Evolutionary conservation across 805 yeast species (phyloP).

Genomic region (Wickerhamomyces canadensis): DNA sequence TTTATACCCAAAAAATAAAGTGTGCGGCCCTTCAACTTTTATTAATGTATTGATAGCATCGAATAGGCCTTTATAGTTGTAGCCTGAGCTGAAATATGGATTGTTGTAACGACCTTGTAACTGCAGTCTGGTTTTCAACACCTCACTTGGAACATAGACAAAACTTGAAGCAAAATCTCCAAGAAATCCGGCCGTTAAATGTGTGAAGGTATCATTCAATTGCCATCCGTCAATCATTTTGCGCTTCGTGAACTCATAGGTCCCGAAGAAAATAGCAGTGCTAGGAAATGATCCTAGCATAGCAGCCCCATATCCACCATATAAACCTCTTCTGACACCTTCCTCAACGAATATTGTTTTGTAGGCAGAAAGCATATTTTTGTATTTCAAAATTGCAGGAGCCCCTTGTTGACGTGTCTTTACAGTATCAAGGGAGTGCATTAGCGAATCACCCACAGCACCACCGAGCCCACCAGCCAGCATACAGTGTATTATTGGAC

Average conservation of each 20-base stretch:
- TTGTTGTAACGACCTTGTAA: slow-evolving; percentile 86
- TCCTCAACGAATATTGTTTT: slow-evolving; percentile 73
- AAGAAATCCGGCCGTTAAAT: slow-evolving; percentile 80
- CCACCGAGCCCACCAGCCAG: slow-evolving; percentile 96
- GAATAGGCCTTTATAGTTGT: slow-evolving; percentile 71
- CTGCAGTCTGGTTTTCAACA: slow-evolving; percentile 86
- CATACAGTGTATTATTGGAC: slow-evolving; percentile 54
- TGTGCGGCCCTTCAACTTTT: slow-evolving; percentile 62
- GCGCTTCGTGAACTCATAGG: slow-evolving; percentile 81
- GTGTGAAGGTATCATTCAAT: slow-evolving; percentile 73
- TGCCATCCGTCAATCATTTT: slow-evolving; percentile 55
- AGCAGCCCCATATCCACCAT: slow-evolving; percentile 92
- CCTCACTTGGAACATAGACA: slow-evolving; percentile 93
- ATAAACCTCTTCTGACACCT: slow-evolving; percentile 78
- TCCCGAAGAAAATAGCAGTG: slow-evolving; percentile 88
- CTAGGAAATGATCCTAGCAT: slow-evolving; percentile 90
- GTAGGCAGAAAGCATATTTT: slow-evolving; percentile 72
- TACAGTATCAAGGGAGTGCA: slow-evolving; percentile 96
- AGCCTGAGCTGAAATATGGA: slow-evolving; percentile 72
- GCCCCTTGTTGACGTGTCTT: slow-evolving; percentile 98
- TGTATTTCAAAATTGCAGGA: slow-evolving; percentile 58
- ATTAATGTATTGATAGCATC: slow-evolving; percentile 68
- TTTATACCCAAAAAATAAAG: slow-evolving; percentile 86
- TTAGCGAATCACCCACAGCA: slow-evolving; percentile 80
- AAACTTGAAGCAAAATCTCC: slow-evolving; percentile 90